Base-by-base conservation (phyloP, 805 yeast genomes). In the Lipomyces kockii region DNA sequence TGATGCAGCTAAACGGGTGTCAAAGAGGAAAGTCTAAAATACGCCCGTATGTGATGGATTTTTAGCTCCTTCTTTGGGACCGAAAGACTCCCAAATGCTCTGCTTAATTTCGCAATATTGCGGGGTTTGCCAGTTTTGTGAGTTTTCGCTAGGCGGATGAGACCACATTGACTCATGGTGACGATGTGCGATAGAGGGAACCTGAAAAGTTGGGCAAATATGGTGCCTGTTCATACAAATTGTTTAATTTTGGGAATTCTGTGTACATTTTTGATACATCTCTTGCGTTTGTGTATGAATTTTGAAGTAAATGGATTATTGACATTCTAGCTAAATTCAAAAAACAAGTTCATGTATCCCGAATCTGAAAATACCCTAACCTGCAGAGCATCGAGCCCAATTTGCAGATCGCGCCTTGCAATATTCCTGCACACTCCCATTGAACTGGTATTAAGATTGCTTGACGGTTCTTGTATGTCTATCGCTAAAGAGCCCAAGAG, bases 331-430 rank as follows among this genome's bases (percentile, higher is more conserved):
- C 39, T 35, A 29, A 29, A 29, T 29, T 4, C 32, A 29, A 0
- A 27, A 49, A 25, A 6, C 53, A 22, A 22, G 32, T 29, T 5
- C 32, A 5, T 29, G 32, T 29, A 5, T 29, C 32, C 32, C 1
- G 32, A 1, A 5, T 5, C 32, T 29, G 32, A 29, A 25, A 17
- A 34, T 37, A 56, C 59, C 59, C 59, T 56, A 56, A 56, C 59
- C 59, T 56, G 59, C n/a, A 56, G 59, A 34, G 17, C 32, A 29
- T 29, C 32, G 32, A 27, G 29, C 29, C 5, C 29, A 27, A 27
- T 27, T 27, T 27, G 29, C 29, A 2, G 29, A 29, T 29, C 32
- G 32, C n/a, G 27, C 6, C 32, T 4, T 29, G 4, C 32, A 29
- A 29, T 29, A 29, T 29, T 29, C 32, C 4, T 29, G 5, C 32